Conservation (phyloP, 2,329 filamentous ascomycete species). For the Xylariales sp. region DNA sequence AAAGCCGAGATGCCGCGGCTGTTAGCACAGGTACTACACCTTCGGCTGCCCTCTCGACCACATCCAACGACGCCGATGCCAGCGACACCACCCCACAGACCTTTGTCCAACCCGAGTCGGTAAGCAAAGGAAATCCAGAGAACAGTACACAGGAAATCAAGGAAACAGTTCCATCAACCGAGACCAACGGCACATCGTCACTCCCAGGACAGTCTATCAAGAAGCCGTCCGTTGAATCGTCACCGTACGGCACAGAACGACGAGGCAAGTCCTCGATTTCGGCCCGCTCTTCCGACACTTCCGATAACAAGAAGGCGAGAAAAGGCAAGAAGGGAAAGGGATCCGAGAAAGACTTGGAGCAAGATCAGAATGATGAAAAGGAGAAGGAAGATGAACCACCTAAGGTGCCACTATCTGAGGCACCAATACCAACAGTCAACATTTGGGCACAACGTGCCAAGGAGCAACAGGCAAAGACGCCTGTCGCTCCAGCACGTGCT, state of each 20-base stretch:
- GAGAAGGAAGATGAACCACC: constrained; percentile 57
- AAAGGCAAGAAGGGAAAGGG: constrained; percentile 59
- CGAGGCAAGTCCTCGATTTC: constrained; percentile 52
- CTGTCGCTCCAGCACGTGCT: background rate
- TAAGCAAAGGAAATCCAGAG: constrained; percentile 12
- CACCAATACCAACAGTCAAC: constrained; percentile 79
- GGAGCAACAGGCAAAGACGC: constrained; percentile 3
- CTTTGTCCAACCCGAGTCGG: constrained; percentile 19
- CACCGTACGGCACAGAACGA: constrained; percentile 33
- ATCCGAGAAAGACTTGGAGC: constrained; percentile 49
- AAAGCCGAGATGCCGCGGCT: constrained; percentile 27
- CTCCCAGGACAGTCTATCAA: constrained; percentile 13
- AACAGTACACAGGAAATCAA: background rate
- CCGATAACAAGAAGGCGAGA: constrained; percentile 57
- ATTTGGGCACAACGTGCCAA: constrained; percentile 70
- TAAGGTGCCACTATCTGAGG: constrained; percentile 69
- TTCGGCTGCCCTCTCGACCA: constrained; percentile 28
- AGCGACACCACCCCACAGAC: constrained; percentile 17
- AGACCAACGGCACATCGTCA: constrained; percentile 10
- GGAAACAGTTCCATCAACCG: background rate
- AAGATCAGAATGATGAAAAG: constrained; percentile 42
- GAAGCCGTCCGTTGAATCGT: constrained; percentile 14
- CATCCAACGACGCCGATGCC: constrained; percentile 30
- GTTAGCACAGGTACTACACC: constrained; percentile 29
- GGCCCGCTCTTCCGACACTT: constrained; percentile 63